Evolutionary conservation across 768 basidiomycete genomes (phyloP), one percentile per base, ranked within the genome.

Genomic region (Leucosporidium creatinivorum): DNA sequence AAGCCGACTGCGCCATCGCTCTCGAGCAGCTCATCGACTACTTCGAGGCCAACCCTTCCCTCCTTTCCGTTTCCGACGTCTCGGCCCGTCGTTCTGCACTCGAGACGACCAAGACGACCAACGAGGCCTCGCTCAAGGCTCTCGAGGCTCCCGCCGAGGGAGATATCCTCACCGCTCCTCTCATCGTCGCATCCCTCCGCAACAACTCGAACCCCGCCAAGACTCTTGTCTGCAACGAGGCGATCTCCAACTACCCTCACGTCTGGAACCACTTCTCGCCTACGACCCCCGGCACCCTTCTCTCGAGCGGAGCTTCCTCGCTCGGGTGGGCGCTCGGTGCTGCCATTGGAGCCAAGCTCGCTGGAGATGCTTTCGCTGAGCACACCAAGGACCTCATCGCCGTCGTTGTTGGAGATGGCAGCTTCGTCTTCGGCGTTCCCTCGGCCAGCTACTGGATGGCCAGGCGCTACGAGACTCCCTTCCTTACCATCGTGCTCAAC

Each of bases 391-490:
- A 88, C n/a, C 75, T 89, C 51, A 79, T 85, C 12, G 81, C 83
- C 1, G 80, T 79, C 1, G 78, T 89, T 30, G 85, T 88, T 4
- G 88, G 88, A 0, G 88, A 89, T 73, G 88, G 88, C 0, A 84
- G 83, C 9, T 89, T 81, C 71, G 73, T 88, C 74, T 89, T 88
- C 72, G 82, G 85, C 0, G 84, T 86, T 0, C 88, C 87, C 0
- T 81, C 83, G 39, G 82, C 85, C 0, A 83, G 83, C 1, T 89
- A 83, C 76, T 89, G 88, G 88, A 87, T 88, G 77, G 86, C 88
- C 1, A 81, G 83, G 71, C 81, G 81, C 56, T 89, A 89, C 75
- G 77, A 85, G 39, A 85, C 87, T 28, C 87, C 87, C 1, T 88
- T 87, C 79, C 76, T 88, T 31, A 88, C 86, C 0, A 79, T 89